Conservation (phyloP, 305 asterid genomes). For the Fraxinus sp. region DNA sequence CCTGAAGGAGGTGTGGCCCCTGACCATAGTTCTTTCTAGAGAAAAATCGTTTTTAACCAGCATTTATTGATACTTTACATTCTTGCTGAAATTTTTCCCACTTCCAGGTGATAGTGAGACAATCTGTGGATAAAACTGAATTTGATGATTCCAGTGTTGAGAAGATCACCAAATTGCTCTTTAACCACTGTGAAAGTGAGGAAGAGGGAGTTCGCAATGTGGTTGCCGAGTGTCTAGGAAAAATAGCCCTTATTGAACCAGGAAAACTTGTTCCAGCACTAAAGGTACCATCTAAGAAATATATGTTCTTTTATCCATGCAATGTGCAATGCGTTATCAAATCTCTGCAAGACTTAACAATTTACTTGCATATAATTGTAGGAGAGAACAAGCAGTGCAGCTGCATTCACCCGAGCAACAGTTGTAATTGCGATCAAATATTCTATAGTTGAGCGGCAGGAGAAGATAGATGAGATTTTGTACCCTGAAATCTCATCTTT, state of each 20-base stretch:
- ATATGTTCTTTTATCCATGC: constrained; percentile 9
- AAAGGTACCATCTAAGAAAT: constrained; percentile 56
- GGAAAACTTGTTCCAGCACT: constrained; percentile 94
- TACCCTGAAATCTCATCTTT: constrained; percentile 83
- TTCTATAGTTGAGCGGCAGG: constrained; percentile 92
- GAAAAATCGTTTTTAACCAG: background rate
- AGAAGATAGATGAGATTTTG: constrained; percentile 85
- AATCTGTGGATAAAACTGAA: constrained; percentile 96
- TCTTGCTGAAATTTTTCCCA: constrained; percentile 19
- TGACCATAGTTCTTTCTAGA: constrained; percentile 19
- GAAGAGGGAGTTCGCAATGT: constrained; percentile 99
- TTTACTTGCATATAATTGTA: constrained; percentile 36
- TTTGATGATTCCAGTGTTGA: constrained; percentile 92
- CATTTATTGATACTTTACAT: constrained; percentile 9
- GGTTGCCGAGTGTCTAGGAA: constrained; percentile 98
- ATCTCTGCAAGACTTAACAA: constrained; percentile 16
- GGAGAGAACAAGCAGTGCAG: constrained; percentile 78
- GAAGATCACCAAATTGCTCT: constrained; percentile 84
- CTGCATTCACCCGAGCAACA: constrained; percentile 96
- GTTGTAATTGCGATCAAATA: constrained; percentile 91
- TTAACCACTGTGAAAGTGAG: constrained; percentile 98
- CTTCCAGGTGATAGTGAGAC: constrained; percentile 91
- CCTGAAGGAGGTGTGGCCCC: constrained; percentile 72
- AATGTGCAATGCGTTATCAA: background rate
- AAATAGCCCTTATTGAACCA: constrained; percentile 97